Evolutionary conservation across 768 basidiomycete species (phyloP), one percentile per base, ranked within the genome.

Genomic region (Saitozyma sp.): DNA sequence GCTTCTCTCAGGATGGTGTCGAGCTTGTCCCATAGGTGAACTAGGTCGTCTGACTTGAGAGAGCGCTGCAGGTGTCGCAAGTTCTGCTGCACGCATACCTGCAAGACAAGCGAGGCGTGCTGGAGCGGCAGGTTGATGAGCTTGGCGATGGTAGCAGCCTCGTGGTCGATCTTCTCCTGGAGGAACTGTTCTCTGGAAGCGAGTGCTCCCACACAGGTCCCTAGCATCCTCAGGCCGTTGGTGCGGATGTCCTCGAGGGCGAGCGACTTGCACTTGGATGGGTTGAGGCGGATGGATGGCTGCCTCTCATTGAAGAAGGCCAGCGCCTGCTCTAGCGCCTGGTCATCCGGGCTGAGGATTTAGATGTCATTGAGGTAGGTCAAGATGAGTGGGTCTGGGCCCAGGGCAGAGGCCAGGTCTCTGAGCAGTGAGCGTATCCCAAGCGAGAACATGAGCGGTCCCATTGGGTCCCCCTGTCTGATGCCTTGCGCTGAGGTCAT

Each of bases 401-500:
- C 68, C 11, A 66, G 56, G n/a, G 40, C 17, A 3, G 46, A 38
- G 17, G 46, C 39, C 10, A 65, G 54, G 7, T 14, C 51, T 14
- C 41, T 53, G 38, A 67, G 50, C 14, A 56, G 6, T 40, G 43
- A 19, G 7, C 66, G 62, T 20, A 61, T 38, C 8, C 50, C 59
- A 38, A 70, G 19, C 6, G 69, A 70, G 58, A 69, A 69, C 52
- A 71, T 42, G 16, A 71, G 58, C 9, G 64, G 59, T n/a, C 67
- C 59, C 8, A 71, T 61, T 3, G 66, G 70, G 20, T 68, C 70
- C 1, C 70, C 73, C 48, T 75, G 73, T 6, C 68, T 51, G 8
- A 68, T 61, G 0, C 73, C 73, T 59, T 75, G 43, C n/a, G 58
- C 38, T 9, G 64, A 68, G 14, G 4, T 8, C 19, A 66, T 54